Evolutionary conservation across 2,329 filamentous ascomycete species (phyloP), one percentile per base, ranked within the genome.

Genomic region (Huntiella omanensis): DNA sequence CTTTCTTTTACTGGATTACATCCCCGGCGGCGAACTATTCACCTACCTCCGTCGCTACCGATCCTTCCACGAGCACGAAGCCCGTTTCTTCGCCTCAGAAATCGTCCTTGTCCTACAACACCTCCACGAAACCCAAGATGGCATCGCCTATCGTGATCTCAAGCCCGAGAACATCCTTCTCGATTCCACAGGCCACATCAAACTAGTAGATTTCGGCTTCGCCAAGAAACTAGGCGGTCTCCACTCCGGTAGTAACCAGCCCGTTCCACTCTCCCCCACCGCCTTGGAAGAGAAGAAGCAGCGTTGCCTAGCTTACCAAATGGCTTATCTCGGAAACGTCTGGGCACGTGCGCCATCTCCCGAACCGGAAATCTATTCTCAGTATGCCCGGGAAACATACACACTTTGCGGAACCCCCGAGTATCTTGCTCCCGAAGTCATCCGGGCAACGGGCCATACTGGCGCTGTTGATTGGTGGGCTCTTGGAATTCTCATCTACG

Each of bases 401-500:
- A 88, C 83, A 3, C 69, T 88, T 22, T 88, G 83, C 60, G 83
- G 83, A 43, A 88, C 83, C 1, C 83, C 83, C 40, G 83, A 88
- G 58, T 88, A 88, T 59, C 74, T 88, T 40, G 83, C 83, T 2
- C 83, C 83, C 4, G 83, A 88, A 63, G 83, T 88, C 37, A 87
- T 88, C 54, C 75, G 84, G 53, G 86, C 84, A 58, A 85, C 83
- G 58, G 83, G 80, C 10, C 76, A 80, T 56, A 78, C 73, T 2
- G 77, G 73, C 2, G 81, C 83, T 11, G 83, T 88, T 33, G 83
- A 88, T 64, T 88, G 83, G 83, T 88, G 83, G 83, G 83, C 83
- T 0, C 68, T 91, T 53, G 83, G 83, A 19, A 86, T 88, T 53
- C 62, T 91, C 48, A 77, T 88, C 49, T 88, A 85, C 60, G 83